phyloP scores from a whole-genome alignment of 805 yeast species.

The Candida adriatica region DNA sequence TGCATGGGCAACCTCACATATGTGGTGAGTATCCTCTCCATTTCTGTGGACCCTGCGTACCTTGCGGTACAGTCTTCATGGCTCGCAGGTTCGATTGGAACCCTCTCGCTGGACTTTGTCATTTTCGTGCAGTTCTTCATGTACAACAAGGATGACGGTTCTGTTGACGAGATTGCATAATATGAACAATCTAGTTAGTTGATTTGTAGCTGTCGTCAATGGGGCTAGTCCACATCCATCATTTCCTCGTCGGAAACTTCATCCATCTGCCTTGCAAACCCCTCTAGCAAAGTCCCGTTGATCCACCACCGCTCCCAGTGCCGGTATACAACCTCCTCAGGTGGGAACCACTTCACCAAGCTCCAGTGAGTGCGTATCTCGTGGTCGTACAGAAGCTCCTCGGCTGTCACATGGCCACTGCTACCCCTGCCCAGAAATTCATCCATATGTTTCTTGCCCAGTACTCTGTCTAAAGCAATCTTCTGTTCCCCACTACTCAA shows the following conservation, averaged over 20 bases:
- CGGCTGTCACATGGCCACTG: conserved; percentile 11
- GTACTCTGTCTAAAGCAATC: conserved; percentile 7
- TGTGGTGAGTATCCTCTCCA: conserved; percentile 75
- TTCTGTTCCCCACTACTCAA: conserved; percentile 3
- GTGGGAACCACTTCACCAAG: conserved; percentile 24
- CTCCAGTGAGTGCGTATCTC: conserved; percentile 23
- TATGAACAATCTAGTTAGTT: background rate
- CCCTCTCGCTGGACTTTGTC: conserved; percentile 73
- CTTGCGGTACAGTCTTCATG: conserved; percentile 81
- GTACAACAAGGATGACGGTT: conserved; percentile 34
- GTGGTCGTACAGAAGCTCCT: conserved; percentile 20
- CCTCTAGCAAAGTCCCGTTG: conserved; percentile 8
- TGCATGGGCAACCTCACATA: conserved; percentile 91
- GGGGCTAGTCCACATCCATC: conserved; percentile 2
- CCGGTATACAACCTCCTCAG: conserved; percentile 14
- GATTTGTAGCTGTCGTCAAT: background rate
- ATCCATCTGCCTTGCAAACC: conserved; percentile 7
- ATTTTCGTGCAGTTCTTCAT: conserved; percentile 83
- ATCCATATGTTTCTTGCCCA: conserved; percentile 3
- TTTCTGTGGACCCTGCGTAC: conserved; percentile 64
- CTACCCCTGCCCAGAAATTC: background rate
- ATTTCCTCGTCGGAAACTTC: conserved; percentile 1
- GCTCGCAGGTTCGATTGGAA: conserved; percentile 89
- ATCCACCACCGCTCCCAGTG: conserved; percentile 28
- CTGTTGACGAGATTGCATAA: conserved; percentile 10